Percentiles rank a stretch among this genome's conserved stretches.
These are phyloP conservation scores for Blumeriella jaapii DNA, from an alignment of 2,329 filamentous ascomycete genomes.

Conservation along the genomic window DNA sequence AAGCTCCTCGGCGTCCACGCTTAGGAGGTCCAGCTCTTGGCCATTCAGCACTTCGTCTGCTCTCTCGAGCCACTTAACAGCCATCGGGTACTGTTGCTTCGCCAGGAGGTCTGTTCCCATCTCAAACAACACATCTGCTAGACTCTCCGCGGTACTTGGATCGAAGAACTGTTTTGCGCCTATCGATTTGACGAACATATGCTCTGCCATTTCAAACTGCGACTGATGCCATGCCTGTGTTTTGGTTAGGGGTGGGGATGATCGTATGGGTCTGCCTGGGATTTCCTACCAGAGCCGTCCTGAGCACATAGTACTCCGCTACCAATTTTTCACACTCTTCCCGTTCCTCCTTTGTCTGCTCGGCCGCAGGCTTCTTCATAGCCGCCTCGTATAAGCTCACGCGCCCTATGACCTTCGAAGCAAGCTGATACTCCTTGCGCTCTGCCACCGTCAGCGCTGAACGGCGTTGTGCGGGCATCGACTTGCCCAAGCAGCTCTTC, in stretches of 20 bases:
- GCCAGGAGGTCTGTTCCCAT: constrained; percentile 52
- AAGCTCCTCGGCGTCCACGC: constrained; percentile 50
- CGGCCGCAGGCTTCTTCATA: constrained; percentile 26
- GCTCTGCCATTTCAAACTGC: constrained; percentile 64
- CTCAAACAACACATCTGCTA: constrained; percentile 59
- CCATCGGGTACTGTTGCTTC: constrained; percentile 40
- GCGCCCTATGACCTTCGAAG: constrained; percentile 49
- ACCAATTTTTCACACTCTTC: constrained; percentile 25
- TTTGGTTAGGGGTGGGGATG: constrained; percentile 17
- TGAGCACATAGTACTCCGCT: constrained; percentile 26
- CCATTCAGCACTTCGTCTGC: constrained; percentile 47
- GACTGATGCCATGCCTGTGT: constrained; percentile 63
- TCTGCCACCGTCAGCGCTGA: constrained; percentile 14
- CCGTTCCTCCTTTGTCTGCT: constrained; percentile 15
- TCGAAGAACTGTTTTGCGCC: constrained; percentile 33
- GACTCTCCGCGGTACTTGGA: constrained; percentile 41
- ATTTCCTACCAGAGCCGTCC: constrained; percentile 41
- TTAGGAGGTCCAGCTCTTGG: constrained; percentile 43
- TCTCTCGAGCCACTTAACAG: constrained; percentile 63
- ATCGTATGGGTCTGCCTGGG: neutral
- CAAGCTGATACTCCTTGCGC: constrained; percentile 40
- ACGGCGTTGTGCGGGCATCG: neutral
- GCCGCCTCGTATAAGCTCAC: constrained; percentile 44
- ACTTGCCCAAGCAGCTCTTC: constrained; percentile 48
- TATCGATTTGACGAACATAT: constrained; percentile 56